phyloP scores from a whole-genome alignment of 192 early-diverging fungal species.

The Linnemannia elongata region DNA sequence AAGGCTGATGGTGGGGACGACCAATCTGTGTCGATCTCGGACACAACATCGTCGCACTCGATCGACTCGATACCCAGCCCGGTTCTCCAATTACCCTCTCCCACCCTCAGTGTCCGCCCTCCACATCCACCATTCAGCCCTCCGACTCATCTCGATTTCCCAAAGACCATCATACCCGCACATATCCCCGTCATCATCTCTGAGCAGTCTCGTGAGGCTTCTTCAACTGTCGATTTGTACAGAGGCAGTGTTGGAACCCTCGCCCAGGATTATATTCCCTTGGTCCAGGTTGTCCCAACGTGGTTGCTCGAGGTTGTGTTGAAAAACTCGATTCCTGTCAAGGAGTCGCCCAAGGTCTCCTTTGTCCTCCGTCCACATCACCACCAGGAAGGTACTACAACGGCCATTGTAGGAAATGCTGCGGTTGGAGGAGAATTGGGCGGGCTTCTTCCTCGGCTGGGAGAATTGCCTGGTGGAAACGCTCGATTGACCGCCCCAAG shows the following conservation, averaged over 20 bases:
- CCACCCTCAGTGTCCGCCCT: slow-evolving; percentile 25
- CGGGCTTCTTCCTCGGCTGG: slow-evolving; percentile 15
- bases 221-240: slow-evolving; percentile 78
- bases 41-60: slow-evolving; percentile 31
- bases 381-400: slow-evolving; percentile 59
- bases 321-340: slow-evolving; percentile 73
- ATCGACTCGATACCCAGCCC: slow-evolving; percentile 31
- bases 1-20: slow-evolving; percentile 12
- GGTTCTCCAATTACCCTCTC: slow-evolving; percentile 19
- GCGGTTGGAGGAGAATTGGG: slow-evolving; percentile 6
- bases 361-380: slow-evolving; percentile 83
- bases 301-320: slow-evolving; percentile 92
- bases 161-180: slow-evolving; percentile 72
- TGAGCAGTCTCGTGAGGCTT: slow-evolving; percentile 82
- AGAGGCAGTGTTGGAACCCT: slow-evolving; percentile 72
- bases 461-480: slow-evolving; percentile 62
- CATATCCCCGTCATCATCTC: slow-evolving; percentile 80
- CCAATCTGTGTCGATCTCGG: slow-evolving; percentile 21
- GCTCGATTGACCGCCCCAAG: slow-evolving; percentile 87
- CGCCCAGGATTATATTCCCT: slow-evolving; percentile 58
- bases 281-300: slow-evolving; percentile 81
- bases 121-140: slow-evolving; percentile 59
- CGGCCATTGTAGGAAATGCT: background rate
- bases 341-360: slow-evolving; percentile 86
- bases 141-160: slow-evolving; percentile 68